Base-by-base conservation (phyloP, 2,329 filamentous ascomycete genomes). In the Moelleriella libera region DNA sequence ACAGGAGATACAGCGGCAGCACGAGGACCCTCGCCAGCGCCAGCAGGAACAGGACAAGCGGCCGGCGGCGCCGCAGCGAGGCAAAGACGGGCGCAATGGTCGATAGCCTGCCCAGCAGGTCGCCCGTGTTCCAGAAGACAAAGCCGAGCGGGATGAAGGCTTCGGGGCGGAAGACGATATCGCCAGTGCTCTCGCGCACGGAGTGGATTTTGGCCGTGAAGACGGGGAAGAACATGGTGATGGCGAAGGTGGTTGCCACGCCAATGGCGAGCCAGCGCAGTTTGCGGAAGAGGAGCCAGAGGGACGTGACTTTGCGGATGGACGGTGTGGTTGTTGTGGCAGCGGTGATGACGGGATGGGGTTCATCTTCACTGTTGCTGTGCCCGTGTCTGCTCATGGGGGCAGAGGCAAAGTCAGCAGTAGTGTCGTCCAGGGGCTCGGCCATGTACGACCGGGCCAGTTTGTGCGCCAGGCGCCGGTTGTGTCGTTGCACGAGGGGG, bases 171-270 rank as follows among this genome's bases (percentile, higher is more conserved):
- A 94, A 77, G 12, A 94, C 66, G 12, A 74, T 21, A 3, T 21
- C 68, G 10, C 75, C 71, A 6, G 59, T 51, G 52, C 55, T 60
- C 50, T 58, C 56, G 29, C 58, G 56, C 9, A 75, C 68, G 7
- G 73, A 76, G 34, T 66, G 57, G 52, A 69, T 82, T 63, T 83
- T 79, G 49, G 74, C 68, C 0, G 92, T 97, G 65, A 94, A 94
- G 51, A 97, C 86, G 1, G 92, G 92, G 69, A 89, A 97, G 61
- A 92, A 81, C 90, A 98, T 97, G 45, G 89, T 89, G 47, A 90
- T 68, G 41, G 75, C 67, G 58, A 97, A 97, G 59, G 83, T 88
- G 53, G 89, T 61, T 57, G 87, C 88, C 11, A 96, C 78, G 6
- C 85, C 78, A n/a, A 73, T 69, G 0, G 87, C 78, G 11, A 88